Evolutionary conservation across 768 basidiomycete genomes (phyloP).

Genomic region (Boletus patriciae): DNA sequence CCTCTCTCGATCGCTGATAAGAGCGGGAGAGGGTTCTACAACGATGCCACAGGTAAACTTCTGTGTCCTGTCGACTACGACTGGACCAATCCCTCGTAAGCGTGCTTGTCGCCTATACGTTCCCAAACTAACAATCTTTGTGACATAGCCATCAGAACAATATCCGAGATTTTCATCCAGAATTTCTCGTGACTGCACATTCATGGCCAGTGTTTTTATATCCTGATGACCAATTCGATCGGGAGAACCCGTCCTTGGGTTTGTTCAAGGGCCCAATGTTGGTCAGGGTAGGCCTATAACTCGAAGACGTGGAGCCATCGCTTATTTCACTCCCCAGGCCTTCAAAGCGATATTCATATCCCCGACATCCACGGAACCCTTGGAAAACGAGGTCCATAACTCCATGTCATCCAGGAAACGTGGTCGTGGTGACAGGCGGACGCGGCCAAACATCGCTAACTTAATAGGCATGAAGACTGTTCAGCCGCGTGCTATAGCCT

Average conservation of each 20-base stretch:
- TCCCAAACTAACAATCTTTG: not conserved
- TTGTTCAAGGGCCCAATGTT: not conserved
- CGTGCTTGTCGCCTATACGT: not conserved
- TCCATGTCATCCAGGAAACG: not conserved
- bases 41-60: not conserved
- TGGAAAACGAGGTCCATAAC: not conserved
- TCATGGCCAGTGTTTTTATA: not conserved
- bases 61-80: not conserved
- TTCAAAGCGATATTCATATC: conserved; percentile 2
- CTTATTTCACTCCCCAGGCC: not conserved
- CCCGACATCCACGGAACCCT: not conserved
- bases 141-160: not conserved
- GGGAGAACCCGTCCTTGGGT: not conserved
- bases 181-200: not conserved
- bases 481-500: not conserved
- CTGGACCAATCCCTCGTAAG: not conserved
- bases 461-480: not conserved
- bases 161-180: not conserved
- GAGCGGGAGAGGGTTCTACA: not conserved
- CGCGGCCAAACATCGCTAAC: not conserved
- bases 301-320: not conserved
- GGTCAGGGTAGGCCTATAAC: not conserved
- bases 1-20: not conserved
- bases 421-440: not conserved
- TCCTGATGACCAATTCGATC: not conserved